phyloP scores from a whole-genome alignment of 2,329 filamentous ascomycete genomes.

The Paecilomyces formosus region DNA sequence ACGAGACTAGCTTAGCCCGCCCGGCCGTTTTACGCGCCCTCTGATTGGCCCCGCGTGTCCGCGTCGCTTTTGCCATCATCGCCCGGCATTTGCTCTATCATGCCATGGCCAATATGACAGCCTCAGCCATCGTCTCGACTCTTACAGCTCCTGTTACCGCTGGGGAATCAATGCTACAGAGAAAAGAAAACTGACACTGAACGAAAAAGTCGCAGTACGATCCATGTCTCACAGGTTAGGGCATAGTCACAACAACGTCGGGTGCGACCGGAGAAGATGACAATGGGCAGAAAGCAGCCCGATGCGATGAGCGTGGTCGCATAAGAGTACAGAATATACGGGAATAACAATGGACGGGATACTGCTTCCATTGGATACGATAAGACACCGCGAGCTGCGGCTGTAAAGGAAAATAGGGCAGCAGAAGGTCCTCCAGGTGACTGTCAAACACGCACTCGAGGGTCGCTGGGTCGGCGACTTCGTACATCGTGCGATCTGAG shows the following conservation, averaged over 20 bases:
- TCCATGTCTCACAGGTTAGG: not conserved
- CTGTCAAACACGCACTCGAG: not conserved
- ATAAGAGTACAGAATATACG: not conserved
- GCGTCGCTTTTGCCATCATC: not conserved
- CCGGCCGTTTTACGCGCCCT: slow-evolving; percentile 17
- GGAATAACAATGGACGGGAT: not conserved
- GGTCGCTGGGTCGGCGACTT: not conserved
- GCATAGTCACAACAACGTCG: not conserved
- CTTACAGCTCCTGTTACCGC: not conserved
- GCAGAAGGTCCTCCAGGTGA: not conserved
- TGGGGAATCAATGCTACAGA: not conserved
- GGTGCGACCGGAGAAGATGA: not conserved
- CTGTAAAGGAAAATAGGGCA: not conserved
- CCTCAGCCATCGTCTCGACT: not conserved
- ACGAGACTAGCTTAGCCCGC: slow-evolving; percentile 22
- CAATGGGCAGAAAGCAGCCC: not conserved
- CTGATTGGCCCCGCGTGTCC: slow-evolving; percentile 22
- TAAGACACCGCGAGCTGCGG: not conserved
- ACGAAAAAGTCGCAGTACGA: not conserved
- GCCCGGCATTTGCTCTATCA: not conserved
- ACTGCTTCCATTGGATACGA: not conserved
- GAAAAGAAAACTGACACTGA: not conserved
- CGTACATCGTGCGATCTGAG: not conserved
- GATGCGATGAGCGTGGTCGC: not conserved
- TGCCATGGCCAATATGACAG: not conserved